Conservation (phyloP, 2,329 filamentous ascomycete species). For the Leptoxyphium fumago region DNA sequence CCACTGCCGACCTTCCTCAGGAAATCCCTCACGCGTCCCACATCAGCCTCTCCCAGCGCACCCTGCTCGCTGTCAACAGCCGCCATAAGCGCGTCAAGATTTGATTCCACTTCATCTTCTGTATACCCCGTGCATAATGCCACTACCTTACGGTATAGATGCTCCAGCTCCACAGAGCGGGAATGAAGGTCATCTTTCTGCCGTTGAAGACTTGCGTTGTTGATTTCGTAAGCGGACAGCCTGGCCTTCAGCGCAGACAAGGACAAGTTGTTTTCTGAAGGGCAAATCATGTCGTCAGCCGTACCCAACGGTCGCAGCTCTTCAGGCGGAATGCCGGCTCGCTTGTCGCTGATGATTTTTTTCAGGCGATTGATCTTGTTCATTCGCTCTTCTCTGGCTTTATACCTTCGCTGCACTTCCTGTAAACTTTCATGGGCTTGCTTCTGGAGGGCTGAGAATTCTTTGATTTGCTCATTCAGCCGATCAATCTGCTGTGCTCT, state of each 20-base stretch:
- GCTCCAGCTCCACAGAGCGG: slow-evolving; percentile 68
- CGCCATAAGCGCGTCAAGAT: slow-evolving; percentile 64
- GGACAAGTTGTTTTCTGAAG: neutral
- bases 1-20: slow-evolving; percentile 58
- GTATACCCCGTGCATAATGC: slow-evolving; percentile 69
- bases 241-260: slow-evolving; percentile 42
- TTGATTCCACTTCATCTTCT: slow-evolving; percentile 64
- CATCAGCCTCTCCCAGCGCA: slow-evolving; percentile 38
- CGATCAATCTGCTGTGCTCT: slow-evolving; percentile 76
- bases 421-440: slow-evolving; percentile 64
- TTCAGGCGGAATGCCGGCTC: neutral
- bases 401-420: slow-evolving; percentile 48
- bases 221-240: slow-evolving; percentile 52
- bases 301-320: neutral
- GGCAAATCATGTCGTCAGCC: neutral
- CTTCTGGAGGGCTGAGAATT: slow-evolving; percentile 62
- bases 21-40: slow-evolving; percentile 63
- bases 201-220: slow-evolving; percentile 52
- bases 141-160: slow-evolving; percentile 79
- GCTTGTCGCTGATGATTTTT: slow-evolving; percentile 45
- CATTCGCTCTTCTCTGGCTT: slow-evolving; percentile 48
- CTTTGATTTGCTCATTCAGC: slow-evolving; percentile 66
- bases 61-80: slow-evolving; percentile 73
- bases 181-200: slow-evolving; percentile 59
- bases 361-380: slow-evolving; percentile 66